Evolutionary conservation across 257 asterid genomes (phyloP).

Genomic region (Solanum bulbocastanum): DNA sequence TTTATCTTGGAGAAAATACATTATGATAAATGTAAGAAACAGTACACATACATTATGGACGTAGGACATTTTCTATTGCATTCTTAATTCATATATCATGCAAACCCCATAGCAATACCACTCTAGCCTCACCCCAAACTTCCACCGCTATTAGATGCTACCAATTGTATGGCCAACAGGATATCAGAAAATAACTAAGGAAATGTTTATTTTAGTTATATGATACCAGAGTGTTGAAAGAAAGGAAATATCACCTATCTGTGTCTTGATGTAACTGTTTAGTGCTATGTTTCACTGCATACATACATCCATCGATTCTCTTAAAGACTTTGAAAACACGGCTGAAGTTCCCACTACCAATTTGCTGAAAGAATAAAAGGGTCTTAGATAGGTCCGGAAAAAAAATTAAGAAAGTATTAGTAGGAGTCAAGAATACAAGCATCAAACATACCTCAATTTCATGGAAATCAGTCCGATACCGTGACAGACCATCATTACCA

Average conservation of each 20-base stretch:
- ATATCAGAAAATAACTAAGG: not conserved
- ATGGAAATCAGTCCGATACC: constrained; percentile 80
- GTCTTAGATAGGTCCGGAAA: not conserved
- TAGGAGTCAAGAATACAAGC: not conserved
- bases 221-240: not conserved
- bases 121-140: not conserved
- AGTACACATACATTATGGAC: not conserved
- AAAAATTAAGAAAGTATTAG: not conserved
- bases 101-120: not conserved
- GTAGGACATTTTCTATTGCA: not conserved
- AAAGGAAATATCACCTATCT: constrained; percentile 46
- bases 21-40: not conserved
- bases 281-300: constrained; percentile 77
- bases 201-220: not conserved
- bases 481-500: constrained; percentile 69
- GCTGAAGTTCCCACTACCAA: constrained; percentile 84
- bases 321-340: constrained; percentile 75
- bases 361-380: constrained; percentile 38
- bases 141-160: not conserved
- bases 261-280: constrained; percentile 58
- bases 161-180: not conserved
- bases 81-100: not conserved
- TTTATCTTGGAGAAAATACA: not conserved
- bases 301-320: constrained; percentile 90
- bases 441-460: constrained; percentile 54